Evolutionary conservation across 352 stramenopile genomes (phyloP), one percentile per base, ranked within the genome.

Genomic region (Phytopythium mirpurense): DNA sequence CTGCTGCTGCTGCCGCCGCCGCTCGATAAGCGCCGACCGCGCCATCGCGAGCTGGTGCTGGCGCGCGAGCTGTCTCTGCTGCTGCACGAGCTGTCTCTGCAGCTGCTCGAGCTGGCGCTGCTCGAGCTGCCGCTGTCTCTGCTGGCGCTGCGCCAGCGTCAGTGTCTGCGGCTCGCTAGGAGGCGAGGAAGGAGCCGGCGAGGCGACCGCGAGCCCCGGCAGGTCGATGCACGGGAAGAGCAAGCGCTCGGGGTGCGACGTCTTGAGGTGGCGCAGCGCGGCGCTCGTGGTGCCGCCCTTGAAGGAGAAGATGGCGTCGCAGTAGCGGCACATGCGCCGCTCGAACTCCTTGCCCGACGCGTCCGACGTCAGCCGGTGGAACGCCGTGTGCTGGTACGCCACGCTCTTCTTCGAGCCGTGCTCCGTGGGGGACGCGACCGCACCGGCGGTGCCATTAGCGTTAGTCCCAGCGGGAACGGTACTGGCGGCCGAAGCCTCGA

Each of bases 201-300:
- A 9, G 5, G 29, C 29, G 41, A 10, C 6, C 37, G 37, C n/a
- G n/a, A n/a, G n/a, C n/a, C n/a, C 14, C 23, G 43, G 16, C 24
- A 24, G 16, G 2, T 35, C 43, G 24, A 36, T 6, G 1, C 14
- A 27, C 8, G 40, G 34, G 5, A 46, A n/a, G 27, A 54, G 10
- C 24, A 70, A 14, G 3, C 54, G 54, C 24, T 70, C 63, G 0
- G 59, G 57, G 34, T 84, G 73, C 32, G 57, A 26, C 21, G 63
- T 57, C 58, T 74, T 80, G n/a, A 84, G 32, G 35, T 84, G 74
- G 2, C 74, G 68, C 61, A 84, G 51, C 26, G 70, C 63, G 2
- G 70, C 60, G 57, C 74, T 84, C 1, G 74, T 84, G 4, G 74
- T 84, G 31, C 74, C 68, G 41, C 65, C 63, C 47, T 68, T 72